Conservation (phyloP, 768 basidiomycete species). For the Leccinum disarticulatum region DNA sequence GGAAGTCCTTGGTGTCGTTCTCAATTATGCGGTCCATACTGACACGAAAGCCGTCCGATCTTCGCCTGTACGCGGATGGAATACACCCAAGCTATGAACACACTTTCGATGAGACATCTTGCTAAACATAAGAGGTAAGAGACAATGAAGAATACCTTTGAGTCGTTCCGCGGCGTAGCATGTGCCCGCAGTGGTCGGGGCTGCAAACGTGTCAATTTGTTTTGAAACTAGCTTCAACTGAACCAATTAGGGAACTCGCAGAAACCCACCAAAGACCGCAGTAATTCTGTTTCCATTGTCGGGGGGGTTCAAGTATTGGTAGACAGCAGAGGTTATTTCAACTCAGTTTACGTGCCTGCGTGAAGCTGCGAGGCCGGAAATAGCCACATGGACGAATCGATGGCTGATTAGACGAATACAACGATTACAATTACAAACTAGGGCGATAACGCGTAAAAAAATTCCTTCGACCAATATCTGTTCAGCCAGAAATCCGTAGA, state of each 20-base stretch:
- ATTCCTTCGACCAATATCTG: constrained; percentile 5
- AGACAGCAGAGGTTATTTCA: background rate
- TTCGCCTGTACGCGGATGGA: background rate
- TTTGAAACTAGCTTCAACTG: background rate
- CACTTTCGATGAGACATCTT: background rate
- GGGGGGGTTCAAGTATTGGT: too few relatives aligned
- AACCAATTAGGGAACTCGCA: background rate
- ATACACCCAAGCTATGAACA: background rate
- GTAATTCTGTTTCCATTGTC: too few relatives aligned
- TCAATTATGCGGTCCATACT: background rate
- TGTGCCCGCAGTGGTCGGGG: background rate
- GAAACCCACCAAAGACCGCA: too few relatives aligned
- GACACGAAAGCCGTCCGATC: background rate
- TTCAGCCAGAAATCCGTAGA: background rate
- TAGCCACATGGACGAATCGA: background rate
- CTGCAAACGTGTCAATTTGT: background rate
- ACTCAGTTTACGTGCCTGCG: background rate
- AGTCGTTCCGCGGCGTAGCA: background rate
- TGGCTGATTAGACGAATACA: background rate
- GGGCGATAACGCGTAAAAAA: background rate
- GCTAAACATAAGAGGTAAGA: background rate
- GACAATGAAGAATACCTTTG: background rate
- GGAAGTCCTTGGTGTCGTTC: background rate
- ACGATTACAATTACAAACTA: background rate
- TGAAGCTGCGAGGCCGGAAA: too few relatives aligned